A percentile compares a stretch with the other conserved stretches of the same genome.
phyloP scores from a whole-genome alignment of 345 rosid genomes.

The Atalantia buxifolia region DNA sequence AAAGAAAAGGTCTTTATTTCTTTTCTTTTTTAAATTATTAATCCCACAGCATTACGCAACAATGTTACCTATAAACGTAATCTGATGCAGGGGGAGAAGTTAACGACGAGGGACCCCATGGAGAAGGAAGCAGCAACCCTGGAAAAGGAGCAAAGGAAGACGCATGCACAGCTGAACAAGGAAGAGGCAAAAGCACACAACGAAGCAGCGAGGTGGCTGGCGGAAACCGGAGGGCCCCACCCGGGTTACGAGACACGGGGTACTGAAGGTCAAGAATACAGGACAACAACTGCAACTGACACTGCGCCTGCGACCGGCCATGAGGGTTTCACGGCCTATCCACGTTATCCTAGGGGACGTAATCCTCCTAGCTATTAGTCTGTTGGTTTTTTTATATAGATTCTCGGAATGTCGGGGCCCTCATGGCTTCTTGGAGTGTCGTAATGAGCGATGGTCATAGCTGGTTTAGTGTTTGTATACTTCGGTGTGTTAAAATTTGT shows the following conservation, averaged over 20 bases:
- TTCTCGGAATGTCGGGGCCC: not conserved
- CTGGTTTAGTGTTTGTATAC: too few species aligned
- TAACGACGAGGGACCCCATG: slow-evolving; percentile 48
- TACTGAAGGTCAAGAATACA: not conserved
- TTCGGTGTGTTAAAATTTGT: too few species aligned
- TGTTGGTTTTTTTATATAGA: not conserved
- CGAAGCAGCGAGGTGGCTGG: slow-evolving; percentile 32
- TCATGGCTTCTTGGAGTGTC: not conserved
- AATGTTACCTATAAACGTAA: too few species aligned
- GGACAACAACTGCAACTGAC: not conserved
- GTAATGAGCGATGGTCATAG: not conserved
- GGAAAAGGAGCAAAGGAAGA: slow-evolving; percentile 44
- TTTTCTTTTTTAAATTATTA: not conserved
- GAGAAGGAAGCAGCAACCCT: slow-evolving; percentile 57
- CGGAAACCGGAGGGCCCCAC: slow-evolving; percentile 10
- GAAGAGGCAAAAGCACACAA: slow-evolving; percentile 48
- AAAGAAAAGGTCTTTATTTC: slow-evolving; percentile 56
- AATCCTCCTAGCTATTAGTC: not conserved
- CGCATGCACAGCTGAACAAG: slow-evolving; percentile 48
- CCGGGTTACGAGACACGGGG: slow-evolving; percentile 19
- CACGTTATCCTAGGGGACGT: not conserved
- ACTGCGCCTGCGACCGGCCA: slow-evolving; percentile 20
- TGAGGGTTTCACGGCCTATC: not conserved
- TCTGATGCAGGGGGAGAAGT: slow-evolving; percentile 42
- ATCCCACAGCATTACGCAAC: not conserved